Conservation (phyloP, 257 asterid species). For the Agastache rugosa region DNA sequence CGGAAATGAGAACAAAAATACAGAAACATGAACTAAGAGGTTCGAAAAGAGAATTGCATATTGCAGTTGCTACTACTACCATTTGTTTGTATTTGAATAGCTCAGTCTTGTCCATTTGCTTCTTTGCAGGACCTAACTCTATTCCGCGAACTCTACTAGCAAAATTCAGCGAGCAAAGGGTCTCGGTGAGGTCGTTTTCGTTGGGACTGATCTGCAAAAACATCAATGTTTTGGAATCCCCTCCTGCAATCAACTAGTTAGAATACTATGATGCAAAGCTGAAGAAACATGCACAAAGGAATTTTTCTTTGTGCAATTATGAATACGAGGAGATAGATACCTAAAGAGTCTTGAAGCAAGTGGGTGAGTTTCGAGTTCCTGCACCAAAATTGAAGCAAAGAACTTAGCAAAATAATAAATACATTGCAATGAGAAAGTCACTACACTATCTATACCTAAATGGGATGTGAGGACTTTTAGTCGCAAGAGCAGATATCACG, state of each 20-base stretch:
- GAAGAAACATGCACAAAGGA: neutral
- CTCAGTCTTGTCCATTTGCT: slow-evolving; percentile 84
- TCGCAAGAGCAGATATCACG: slow-evolving; percentile 92
- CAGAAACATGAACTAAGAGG: slow-evolving; percentile 1
- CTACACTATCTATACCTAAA: slow-evolving; percentile 57
- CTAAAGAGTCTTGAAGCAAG: slow-evolving; percentile 97
- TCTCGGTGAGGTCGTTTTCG: slow-evolving; percentile 80
- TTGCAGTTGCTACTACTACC: slow-evolving; percentile 50
- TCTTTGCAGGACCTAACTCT: slow-evolving; percentile 95
- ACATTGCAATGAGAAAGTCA: neutral
- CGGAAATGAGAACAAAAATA: neutral
- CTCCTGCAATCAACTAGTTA: slow-evolving; percentile 56
- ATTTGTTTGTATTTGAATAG: slow-evolving; percentile 78
- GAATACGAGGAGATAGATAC: slow-evolving; percentile 43
- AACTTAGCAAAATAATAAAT: slow-evolving; percentile 21
- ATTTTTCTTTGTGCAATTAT: neutral
- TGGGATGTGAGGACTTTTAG: slow-evolving; percentile 86
- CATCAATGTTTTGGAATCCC: slow-evolving; percentile 96
- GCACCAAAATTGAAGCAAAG: slow-evolving; percentile 32
- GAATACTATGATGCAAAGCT: neutral
- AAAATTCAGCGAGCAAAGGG: slow-evolving; percentile 91
- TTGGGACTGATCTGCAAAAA: slow-evolving; percentile 98
- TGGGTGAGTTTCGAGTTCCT: slow-evolving; percentile 99
- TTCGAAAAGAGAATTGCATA: slow-evolving; percentile 12
- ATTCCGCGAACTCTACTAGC: slow-evolving; percentile 97